Evolutionary conservation across 2,329 filamentous ascomycete species (phyloP), one percentile per base, ranked within the genome.

Genomic region (Aquanectria penicillioides): DNA sequence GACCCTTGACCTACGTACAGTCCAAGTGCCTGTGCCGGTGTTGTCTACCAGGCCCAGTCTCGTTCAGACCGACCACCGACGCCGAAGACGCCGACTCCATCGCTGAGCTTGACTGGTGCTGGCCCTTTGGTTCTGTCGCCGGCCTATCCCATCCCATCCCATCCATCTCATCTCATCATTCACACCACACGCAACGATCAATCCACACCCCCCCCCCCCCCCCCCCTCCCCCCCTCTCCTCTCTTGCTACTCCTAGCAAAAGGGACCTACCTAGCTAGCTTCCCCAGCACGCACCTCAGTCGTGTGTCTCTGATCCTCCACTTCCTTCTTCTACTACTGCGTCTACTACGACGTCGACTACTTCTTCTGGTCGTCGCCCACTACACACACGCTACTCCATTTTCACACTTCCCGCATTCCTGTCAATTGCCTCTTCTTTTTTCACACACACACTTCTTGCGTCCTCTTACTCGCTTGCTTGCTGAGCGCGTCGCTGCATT

Each of bases 301-400:
- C 36, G 48, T 28, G 41, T 28, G 41, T 46, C 33, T 28, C 41
- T 46, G 41, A 28, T 22, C 41, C 34, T 28, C 23, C 22, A 26
- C 75, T 97, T 90, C 76, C 89, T 93, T 67, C 97, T 91, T 93
- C 74, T 97, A 93, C 64, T 97, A 92, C 37, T 92, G 82, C 40
- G 72, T 93, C 89, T 63, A 91, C 81, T 37, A 13, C 28, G 37
- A 33, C 36, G 23, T 17, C 15, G 23, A 44, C 50, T 41, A 53
- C 72, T 88, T 91, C 83, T 93, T 95, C 75, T 97, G 92, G 60
- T 96, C 92, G 63, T 96, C 92, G 53, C 83, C 89, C 85, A 95
- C 56, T 50, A 38, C 50, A 46, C 29, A 41, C 29, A 54, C 51
- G 31, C 50, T 48, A 54, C 56, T 59, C 49, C 33, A 28, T 26